phyloP scores from a whole-genome alignment of 306 rosid genomes.

The Gastrolobium villosum region DNA sequence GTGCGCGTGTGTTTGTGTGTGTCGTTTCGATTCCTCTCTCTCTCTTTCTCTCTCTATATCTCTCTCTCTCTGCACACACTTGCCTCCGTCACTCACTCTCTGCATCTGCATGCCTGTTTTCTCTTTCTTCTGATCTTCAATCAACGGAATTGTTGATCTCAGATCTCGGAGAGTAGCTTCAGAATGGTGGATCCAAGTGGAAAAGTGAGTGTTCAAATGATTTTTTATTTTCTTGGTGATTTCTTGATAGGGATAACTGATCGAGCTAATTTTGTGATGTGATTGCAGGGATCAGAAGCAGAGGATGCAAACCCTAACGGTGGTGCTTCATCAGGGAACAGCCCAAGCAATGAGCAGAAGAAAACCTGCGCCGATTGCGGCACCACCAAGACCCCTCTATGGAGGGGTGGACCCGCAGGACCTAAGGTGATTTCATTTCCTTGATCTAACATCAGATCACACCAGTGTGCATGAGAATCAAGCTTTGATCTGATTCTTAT shows the following conservation, averaged over 20 bases:
- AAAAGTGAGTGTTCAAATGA: constrained; percentile 57
- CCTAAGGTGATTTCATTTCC: constrained; percentile 69
- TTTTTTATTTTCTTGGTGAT: background rate
- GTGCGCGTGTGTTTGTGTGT: constrained; percentile 63
- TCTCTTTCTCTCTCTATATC: background rate
- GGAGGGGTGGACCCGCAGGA: constrained; percentile 98
- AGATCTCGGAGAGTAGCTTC: constrained; percentile 44
- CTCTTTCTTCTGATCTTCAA: constrained; percentile 19
- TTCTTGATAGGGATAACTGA: constrained; percentile 28
- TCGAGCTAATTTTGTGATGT: constrained; percentile 37
- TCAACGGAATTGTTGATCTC: background rate
- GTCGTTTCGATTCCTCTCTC: constrained; percentile 32
- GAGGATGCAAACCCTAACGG: constrained; percentile 69
- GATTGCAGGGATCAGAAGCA: constrained; percentile 79
- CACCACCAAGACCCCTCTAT: constrained; percentile 91
- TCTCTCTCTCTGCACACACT: background rate
- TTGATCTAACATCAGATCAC: background rate
- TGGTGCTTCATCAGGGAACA: constrained; percentile 62
- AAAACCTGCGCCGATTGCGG: constrained; percentile 97
- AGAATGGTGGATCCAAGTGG: constrained; percentile 75
- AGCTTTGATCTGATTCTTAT: constrained; percentile 6
- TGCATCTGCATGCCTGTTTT: constrained; percentile 8
- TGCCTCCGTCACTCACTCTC: background rate
- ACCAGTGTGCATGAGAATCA: background rate
- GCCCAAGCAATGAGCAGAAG: constrained; percentile 58